These are phyloP conservation scores for Colletotrichum brevisporum DNA, from an alignment of 2,329 filamentous ascomycete species.

Conservation along the genomic window DNA sequence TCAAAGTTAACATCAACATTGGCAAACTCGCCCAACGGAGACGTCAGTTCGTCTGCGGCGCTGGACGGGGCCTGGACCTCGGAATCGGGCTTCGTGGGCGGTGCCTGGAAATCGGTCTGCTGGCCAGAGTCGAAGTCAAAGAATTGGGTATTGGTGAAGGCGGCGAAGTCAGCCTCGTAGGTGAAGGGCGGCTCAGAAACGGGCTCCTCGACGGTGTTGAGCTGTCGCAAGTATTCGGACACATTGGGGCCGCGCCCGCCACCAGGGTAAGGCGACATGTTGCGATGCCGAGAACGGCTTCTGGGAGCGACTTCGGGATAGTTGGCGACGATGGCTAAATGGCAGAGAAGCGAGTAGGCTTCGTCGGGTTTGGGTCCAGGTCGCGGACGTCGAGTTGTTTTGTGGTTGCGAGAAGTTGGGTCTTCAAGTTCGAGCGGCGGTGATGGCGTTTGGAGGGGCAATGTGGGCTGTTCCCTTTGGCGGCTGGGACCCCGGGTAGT, in stretches of 20 bases:
- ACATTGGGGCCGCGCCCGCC: slow-evolving; percentile 88
- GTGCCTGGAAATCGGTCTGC: slow-evolving; percentile 69
- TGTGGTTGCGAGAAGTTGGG: slow-evolving; percentile 29
- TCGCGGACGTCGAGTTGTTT: slow-evolving; percentile 35
- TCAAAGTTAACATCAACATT: slow-evolving; percentile 65
- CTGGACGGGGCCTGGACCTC: slow-evolving; percentile 47
- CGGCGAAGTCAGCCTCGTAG: slow-evolving; percentile 79
- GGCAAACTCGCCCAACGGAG: slow-evolving; percentile 61
- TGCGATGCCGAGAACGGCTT: slow-evolving; percentile 30
- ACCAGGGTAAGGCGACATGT: slow-evolving; percentile 78
- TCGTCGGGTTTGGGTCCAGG: slow-evolving; percentile 17
- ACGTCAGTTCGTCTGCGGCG: slow-evolving; percentile 48
- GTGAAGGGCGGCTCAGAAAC: slow-evolving; percentile 75
- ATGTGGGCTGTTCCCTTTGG: slow-evolving; percentile 25
- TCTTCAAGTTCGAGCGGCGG: slow-evolving; percentile 15
- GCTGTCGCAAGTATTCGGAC: slow-evolving; percentile 88
- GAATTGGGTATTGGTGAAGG: slow-evolving; percentile 88
- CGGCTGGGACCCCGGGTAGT: slow-evolving; percentile 14
- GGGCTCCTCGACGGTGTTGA: slow-evolving; percentile 77
- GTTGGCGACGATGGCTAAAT: slow-evolving; percentile 7
- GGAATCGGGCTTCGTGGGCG: slow-evolving; percentile 60
- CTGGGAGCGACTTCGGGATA: slow-evolving; percentile 7
- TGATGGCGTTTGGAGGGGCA: slow-evolving; percentile 33
- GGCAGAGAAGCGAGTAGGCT: slow-evolving; percentile 23
- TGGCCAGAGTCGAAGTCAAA: slow-evolving; percentile 82